Evolutionary conservation across 768 basidiomycete species (phyloP), one percentile per base, ranked within the genome.

Genomic region (Goffeauzyma gilvescens): DNA sequence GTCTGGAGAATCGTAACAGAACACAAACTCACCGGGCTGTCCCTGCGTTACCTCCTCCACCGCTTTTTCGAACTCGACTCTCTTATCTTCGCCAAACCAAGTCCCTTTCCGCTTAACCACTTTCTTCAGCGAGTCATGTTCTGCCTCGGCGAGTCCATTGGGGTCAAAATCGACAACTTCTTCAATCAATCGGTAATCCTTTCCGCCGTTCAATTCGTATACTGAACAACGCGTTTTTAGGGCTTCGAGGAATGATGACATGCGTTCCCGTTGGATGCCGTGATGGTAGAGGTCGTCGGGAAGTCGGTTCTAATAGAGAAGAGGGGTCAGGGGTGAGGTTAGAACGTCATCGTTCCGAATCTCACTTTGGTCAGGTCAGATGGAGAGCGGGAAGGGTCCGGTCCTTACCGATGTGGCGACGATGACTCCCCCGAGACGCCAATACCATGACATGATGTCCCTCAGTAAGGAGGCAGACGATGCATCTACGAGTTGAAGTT

Each of bases 371-470:
- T n/a, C n/a, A 14, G 33, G 20, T 23, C 3, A 27, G 2, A 20
- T 5, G 18, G 13, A 15, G 12, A 5, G n/a, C 20, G 8, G 30
- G 20, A 12, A 2, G 13, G 27, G 15, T 45, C 55, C 37, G n/a
- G n/a, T n/a, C n/a, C n/a, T n/a, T 23, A 57, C 62, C 35, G 60
- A 64, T 20, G 63, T 66, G 5, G 61, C 62, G 8, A 66, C 53
- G 7, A 77, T 65, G 6, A 76, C 70, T 2, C 74, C 73, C 14
- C 73, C 75, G 57, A 78, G 66, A 5, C 74, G 66, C 75, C 73
- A 75, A 52, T 71, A 76, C 72, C 72, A 76, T 10, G 71, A 69
- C 13, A 75, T 56, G 5, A 76, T 72, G 45, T 65, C 63, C 22
- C 62, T 52, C 5, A 65, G 48, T 3, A 66, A 42, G 0, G 62